Conservation (phyloP, 495 filamentous ascomycete genomes). For the Trichoderma asperelloides region DNA sequence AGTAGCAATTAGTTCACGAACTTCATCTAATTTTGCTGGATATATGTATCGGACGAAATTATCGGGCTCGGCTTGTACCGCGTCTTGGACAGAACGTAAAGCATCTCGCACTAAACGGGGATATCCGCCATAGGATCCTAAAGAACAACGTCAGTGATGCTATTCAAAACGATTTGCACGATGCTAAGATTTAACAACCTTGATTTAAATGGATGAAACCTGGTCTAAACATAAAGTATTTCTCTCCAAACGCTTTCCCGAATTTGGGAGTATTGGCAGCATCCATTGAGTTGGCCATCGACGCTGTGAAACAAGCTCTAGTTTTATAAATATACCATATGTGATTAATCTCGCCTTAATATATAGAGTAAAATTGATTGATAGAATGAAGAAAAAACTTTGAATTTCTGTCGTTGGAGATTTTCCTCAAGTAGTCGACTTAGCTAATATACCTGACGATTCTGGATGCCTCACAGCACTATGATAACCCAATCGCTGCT, state of each 20-base stretch:
- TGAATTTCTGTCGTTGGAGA: neutral
- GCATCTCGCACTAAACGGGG: neutral
- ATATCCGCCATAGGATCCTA: neutral
- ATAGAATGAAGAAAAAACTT: neutral
- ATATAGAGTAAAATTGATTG: neutral
- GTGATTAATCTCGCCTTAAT: too few species aligned
- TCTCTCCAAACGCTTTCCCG: neutral
- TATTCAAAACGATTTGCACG: neutral
- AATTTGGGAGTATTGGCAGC: neutral
- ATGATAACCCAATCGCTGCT: neutral
- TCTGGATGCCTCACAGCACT: neutral
- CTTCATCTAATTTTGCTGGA: neutral
- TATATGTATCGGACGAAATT: neutral
- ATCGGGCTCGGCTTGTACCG: neutral
- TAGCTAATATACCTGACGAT: neutral
- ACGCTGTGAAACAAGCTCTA: neutral
- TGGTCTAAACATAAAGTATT: slow-evolving; percentile 2
- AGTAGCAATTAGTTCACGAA: neutral
- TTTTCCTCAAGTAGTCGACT: neutral
- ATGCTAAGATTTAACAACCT: neutral
- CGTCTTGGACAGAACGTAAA: neutral
- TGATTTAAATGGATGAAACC: neutral
- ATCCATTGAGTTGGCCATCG: neutral
- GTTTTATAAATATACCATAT: too few species aligned
- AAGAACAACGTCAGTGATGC: neutral